Conservation (phyloP, 805 yeast species). For the Myxozyma mucilagina region DNA sequence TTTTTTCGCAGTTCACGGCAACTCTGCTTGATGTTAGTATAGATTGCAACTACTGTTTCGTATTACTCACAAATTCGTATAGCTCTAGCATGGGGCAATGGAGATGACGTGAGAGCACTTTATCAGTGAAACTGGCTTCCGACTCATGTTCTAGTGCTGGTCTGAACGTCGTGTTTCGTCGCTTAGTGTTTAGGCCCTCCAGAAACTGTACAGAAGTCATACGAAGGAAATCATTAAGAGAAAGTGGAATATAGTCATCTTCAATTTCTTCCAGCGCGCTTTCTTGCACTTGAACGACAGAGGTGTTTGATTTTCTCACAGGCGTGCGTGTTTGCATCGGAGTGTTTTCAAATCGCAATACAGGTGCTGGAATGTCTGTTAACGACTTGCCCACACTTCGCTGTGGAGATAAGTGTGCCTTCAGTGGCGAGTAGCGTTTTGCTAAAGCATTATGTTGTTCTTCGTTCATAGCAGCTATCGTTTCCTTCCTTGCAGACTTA, state of each 20-base stretch:
- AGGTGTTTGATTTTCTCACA: not conserved
- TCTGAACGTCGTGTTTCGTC: conserved; percentile 32
- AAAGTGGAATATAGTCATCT: conserved; percentile 17
- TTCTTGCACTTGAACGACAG: not conserved
- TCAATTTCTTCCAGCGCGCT: not conserved
- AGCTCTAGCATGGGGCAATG: conserved; percentile 50
- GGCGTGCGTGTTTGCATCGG: not conserved
- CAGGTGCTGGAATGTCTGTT: conserved; percentile 14
- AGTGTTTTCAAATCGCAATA: not conserved
- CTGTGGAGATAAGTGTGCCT: conserved; percentile 4
- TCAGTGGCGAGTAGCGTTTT: conserved; percentile 28
- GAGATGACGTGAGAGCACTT: conserved; percentile 42
- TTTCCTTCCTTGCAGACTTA: conserved; percentile 9
- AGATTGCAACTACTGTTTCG: not conserved
- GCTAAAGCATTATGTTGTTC: conserved; percentile 26
- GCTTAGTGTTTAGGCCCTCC: conserved; percentile 35
- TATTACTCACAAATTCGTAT: conserved; percentile 45
- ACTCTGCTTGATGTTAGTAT: conserved; percentile 36
- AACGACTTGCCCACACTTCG: not conserved
- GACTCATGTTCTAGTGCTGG: conserved; percentile 22
- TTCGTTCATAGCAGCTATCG: conserved; percentile 1
- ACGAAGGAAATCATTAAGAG: conserved; percentile 35
- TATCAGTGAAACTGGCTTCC: conserved; percentile 41
- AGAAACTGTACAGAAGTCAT: conserved; percentile 38
- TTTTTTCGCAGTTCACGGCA: conserved; percentile 55